These are phyloP conservation scores for Quercus variabilis DNA, from an alignment of 306 rosid genomes.

Conservation along the genomic window DNA sequence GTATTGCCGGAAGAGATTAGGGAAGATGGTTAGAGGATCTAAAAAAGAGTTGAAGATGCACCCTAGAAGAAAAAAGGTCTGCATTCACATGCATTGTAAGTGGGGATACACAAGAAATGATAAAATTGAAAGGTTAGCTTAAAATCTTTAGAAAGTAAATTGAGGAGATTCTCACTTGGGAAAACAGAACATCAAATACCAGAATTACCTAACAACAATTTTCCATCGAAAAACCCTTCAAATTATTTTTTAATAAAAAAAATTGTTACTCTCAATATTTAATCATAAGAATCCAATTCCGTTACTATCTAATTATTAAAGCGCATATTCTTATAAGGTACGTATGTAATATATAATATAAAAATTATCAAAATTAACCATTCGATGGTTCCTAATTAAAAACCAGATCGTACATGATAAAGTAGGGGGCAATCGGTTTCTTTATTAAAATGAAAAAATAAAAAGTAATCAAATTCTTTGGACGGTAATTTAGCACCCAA, in stretches of 20 bases:
- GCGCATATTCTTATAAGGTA: not conserved
- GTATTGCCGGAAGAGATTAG: not conserved
- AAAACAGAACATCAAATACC: not conserved
- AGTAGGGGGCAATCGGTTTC: too few species aligned
- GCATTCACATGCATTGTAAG: not conserved
- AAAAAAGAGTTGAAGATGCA: conserved; percentile 5
- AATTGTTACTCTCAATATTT: not conserved
- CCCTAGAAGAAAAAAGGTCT: not conserved
- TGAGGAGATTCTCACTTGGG: not conserved
- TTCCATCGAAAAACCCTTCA: not conserved
- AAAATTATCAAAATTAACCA: not conserved
- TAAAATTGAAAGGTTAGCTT: not conserved
- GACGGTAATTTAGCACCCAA: too few species aligned
- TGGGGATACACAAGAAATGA: not conserved
- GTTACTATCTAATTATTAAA: not conserved
- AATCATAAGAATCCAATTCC: not conserved
- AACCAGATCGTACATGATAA: too few species aligned
- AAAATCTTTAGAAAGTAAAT: not conserved
- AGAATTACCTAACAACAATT: not conserved
- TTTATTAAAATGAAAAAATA: too few species aligned
- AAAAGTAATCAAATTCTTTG: too few species aligned
- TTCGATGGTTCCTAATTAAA: not conserved
- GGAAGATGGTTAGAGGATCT: not conserved
- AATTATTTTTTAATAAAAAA: not conserved
- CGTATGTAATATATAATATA: too few species aligned